Percentiles rank a stretch among this genome's conserved stretches.
These are phyloP conservation scores for Neoscytalidium dimidiatum DNA, from an alignment of 2,329 filamentous ascomycete genomes.

Conservation along the genomic window DNA sequence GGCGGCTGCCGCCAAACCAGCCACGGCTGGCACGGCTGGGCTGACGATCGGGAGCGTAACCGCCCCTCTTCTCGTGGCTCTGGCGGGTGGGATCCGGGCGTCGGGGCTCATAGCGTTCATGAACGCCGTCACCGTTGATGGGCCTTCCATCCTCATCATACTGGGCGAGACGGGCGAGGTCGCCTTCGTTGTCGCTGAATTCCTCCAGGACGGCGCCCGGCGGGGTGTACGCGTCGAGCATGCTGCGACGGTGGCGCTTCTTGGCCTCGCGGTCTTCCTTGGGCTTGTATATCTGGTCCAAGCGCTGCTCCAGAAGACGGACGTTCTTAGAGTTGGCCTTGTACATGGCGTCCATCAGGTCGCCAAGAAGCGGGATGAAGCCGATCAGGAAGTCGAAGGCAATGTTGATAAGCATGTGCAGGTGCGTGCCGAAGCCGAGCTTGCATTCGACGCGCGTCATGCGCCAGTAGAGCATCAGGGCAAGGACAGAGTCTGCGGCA, in stretches of 20 bases:
- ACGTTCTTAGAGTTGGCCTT: constrained; percentile 78
- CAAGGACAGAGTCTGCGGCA: constrained; percentile 70
- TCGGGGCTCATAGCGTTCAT: constrained; percentile 14
- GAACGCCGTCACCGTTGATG: constrained; percentile 2
- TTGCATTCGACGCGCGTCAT: constrained; percentile 66
- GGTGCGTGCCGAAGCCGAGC: constrained; percentile 61
- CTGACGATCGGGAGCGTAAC: not conserved
- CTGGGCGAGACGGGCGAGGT: not conserved
- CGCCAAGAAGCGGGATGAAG: constrained; percentile 74
- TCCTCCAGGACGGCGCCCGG: constrained; percentile 52
- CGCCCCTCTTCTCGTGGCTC: constrained; percentile 16
- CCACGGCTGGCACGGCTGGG: constrained; percentile 12
- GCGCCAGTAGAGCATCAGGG: constrained; percentile 61
- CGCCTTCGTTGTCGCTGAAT: constrained; percentile 37
- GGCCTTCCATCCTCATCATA: constrained; percentile 28
- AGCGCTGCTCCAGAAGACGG: constrained; percentile 65
- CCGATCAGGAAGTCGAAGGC: constrained; percentile 72
- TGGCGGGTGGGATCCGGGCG: constrained; percentile 7
- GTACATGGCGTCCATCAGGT: constrained; percentile 70
- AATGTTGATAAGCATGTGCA: constrained; percentile 81
- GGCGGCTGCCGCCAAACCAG: constrained; percentile 18
- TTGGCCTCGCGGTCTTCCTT: constrained; percentile 27
- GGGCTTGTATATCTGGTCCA: constrained; percentile 67
- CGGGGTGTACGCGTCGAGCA: constrained; percentile 15
- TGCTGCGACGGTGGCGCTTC: constrained; percentile 14